Percentiles rank a stretch among this genome's conserved stretches.
phyloP scores from a whole-genome alignment of 2,329 filamentous ascomycete genomes.

The Sclerotinia trifoliorum region DNA sequence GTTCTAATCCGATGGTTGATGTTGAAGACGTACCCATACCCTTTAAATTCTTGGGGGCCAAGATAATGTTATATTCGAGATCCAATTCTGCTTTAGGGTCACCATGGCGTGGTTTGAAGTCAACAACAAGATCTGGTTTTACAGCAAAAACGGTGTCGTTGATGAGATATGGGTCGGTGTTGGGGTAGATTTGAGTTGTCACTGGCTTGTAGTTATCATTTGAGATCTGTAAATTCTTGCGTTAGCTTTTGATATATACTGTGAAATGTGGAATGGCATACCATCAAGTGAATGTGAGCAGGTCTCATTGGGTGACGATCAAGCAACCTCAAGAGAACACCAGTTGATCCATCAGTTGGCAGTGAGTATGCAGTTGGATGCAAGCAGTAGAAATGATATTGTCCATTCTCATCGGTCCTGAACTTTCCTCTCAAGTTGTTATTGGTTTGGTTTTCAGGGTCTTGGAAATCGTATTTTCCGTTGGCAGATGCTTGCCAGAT shows the following conservation, averaged over 20 bases:
- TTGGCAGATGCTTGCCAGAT: constrained; percentile 65
- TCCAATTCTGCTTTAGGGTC: constrained; percentile 39
- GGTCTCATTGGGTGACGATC: constrained; percentile 58
- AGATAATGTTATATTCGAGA: constrained; percentile 41
- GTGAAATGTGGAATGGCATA: constrained; percentile 32
- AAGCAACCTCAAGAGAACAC: constrained; percentile 51
- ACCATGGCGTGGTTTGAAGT: constrained; percentile 43
- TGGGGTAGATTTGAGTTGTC: constrained; percentile 75
- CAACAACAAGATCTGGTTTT: constrained; percentile 50
- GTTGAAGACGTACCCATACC: neutral
- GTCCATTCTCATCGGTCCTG: constrained; percentile 55
- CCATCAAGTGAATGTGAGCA: constrained; percentile 58
- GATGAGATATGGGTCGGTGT: constrained; percentile 58
- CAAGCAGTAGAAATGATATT: constrained; percentile 52
- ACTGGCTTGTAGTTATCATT: constrained; percentile 63
- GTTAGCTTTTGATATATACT: neutral
- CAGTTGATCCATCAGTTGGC: constrained; percentile 52
- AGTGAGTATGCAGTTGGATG: constrained; percentile 45
- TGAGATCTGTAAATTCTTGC: constrained; percentile 44
- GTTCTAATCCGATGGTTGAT: constrained; percentile 1
- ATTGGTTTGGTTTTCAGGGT: constrained; percentile 56
- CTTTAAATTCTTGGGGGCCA: constrained; percentile 25
- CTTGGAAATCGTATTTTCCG: constrained; percentile 58
- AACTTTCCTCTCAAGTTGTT: constrained; percentile 63
- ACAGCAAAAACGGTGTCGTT: constrained; percentile 55